Evolutionary conservation across 1,284 basidiomycete species (phyloP), one percentile per base, ranked within the genome.

Genomic region (Hymenochaete sp.): DNA sequence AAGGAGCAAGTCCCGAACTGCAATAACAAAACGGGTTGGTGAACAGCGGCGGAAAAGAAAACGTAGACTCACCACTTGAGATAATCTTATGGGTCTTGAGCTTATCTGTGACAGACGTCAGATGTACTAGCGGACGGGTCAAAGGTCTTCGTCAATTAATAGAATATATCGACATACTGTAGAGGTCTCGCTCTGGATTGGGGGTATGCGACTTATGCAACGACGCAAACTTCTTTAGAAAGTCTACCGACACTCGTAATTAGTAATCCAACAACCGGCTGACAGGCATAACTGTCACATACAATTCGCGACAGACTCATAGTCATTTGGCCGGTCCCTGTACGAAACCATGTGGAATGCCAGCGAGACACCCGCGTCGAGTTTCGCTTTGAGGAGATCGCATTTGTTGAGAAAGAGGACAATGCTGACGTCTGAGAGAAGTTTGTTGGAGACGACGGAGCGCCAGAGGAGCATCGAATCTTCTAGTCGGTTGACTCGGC

Each of bases 331-430:
- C 52, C 77, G 65, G 55, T 83, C 74, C 5, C 77, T 75, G 53
- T 86, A 87, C 3, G 71, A 73, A 4, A 70, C 58, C 67, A 89
- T 73, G 55, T 86, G 70, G 41, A 79, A 72, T 52, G 65, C 77
- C 19, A 89, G 63, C 54, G 72, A 71, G 38, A 87, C 80, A 14
- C 86, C 86, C 25, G 77, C 73, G 32, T 80, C 75, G n/a, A 89
- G 67, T 59, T 89, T 89, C 44, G 74, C 63, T 57, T 62, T 73
- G 29, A 87, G 65, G 42, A 87, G 67, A 59, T 88, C 84, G 50
- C 72, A 75, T 62, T 88, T 88, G 64, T 88, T 88, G 54, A 88
- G 59, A 60, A 88, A 88, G 50, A 88, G 67, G 16, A 88, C 72
- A 51, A 88, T 75, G 60, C 76, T 82, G 48, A 85, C 82, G 44